These are phyloP conservation scores for Striga hermonthica DNA, from an alignment of 305 asterid genomes.

Conservation along the genomic window DNA sequence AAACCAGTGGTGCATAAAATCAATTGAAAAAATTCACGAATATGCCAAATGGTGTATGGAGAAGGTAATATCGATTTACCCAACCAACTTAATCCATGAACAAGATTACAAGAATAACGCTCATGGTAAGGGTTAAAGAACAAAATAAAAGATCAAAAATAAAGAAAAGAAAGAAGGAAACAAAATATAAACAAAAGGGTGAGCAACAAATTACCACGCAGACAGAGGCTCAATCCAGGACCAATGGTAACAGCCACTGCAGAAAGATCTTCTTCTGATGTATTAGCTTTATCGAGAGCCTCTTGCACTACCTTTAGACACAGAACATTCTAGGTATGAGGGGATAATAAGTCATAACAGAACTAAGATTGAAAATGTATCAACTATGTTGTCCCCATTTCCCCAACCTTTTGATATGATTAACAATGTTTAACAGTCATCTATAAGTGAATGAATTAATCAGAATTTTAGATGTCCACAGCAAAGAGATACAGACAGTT, in stretches of 20 bases:
- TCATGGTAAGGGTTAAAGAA: neutral
- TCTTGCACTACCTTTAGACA: slow-evolving; percentile 86
- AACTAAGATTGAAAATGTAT: too few relatives aligned
- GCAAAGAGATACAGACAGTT: neutral
- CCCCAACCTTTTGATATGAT: too few relatives aligned
- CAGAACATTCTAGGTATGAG: slow-evolving; percentile 21
- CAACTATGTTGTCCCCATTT: too few relatives aligned
- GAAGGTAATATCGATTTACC: too few relatives aligned
- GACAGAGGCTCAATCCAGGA: slow-evolving; percentile 98
- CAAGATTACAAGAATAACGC: slow-evolving; percentile 16
- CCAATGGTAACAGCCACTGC: slow-evolving; percentile 99
- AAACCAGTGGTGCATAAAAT: slow-evolving; percentile 1
- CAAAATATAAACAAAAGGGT: neutral
- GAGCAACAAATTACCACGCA: slow-evolving; percentile 62
- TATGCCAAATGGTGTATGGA: neutral
- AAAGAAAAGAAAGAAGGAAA: neutral
- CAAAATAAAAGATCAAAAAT: slow-evolving; percentile 19
- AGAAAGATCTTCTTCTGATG: slow-evolving; percentile 80
- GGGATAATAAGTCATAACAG: neutral
- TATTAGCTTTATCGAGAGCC: slow-evolving; percentile 80
- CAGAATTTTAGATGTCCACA: neutral
- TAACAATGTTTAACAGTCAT: neutral
- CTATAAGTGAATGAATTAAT: slow-evolving; percentile 5
- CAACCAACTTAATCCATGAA: neutral
- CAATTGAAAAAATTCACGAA: slow-evolving; percentile 15